Base-by-base conservation (phyloP, 2,329 filamentous ascomycete species). In the Fusarium neocosmosporiellum region DNA sequence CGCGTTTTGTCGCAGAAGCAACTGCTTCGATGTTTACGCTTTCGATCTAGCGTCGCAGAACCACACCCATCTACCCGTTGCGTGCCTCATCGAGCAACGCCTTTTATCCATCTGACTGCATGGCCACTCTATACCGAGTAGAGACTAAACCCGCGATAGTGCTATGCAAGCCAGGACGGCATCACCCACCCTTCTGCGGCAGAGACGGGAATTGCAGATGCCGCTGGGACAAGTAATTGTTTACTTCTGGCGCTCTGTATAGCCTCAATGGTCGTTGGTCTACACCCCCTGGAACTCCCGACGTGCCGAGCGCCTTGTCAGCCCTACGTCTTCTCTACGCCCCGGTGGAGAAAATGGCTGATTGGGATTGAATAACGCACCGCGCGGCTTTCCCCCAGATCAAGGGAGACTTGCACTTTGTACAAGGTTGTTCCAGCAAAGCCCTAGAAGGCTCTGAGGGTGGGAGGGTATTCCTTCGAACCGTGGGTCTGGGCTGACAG, bases 71-170 rank as follows among this genome's bases (percentile, higher is more conserved):
- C 59, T 62, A 71, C 58, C 71, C 67, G 71, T 55, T 58, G 29
- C 59, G 24, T 72, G 65, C 71, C 59, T 74, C 65, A 73, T 73
- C 71, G 70, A 68, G 31, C 27, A 50, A 37, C 14, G 14, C 53
- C 22, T 55, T 31, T 31, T 66, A 63, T 64, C 65, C 63, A 76
- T 73, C 67, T 76, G 66, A 74, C 70, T 69, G 69, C 72, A 67
- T 75, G 46, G 33, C n/a, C 8, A 11, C 33, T 57, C 20, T 57
- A 37, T 36, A 29, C 54, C 36, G 22, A 20, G 65, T 41, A 41
- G 48, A 10, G 55, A 62, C 8, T 63, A 65, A 62, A 57, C 63
- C 14, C 34, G 33, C 54, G 34, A 57, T 57, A 72, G 62, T n/a
- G 41, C 31, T n/a, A 50, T 50, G 46, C 46, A 50, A 31, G 46